These are phyloP conservation scores for Pezicula radicicola DNA, from an alignment of 2,329 filamentous ascomycete species.

Conservation along the genomic window DNA sequence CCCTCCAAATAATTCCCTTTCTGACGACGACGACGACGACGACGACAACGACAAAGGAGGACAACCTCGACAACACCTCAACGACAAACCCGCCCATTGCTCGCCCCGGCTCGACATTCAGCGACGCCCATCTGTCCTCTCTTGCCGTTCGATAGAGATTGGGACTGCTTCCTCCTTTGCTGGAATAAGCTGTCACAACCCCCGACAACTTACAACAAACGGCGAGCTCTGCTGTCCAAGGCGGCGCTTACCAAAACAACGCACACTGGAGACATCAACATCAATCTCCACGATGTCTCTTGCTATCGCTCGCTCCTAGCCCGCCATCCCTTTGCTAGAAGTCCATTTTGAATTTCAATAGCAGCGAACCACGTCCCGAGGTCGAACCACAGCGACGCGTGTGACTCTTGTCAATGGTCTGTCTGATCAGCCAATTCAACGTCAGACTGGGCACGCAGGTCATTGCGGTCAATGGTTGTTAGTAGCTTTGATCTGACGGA, in stretches of 20 bases:
- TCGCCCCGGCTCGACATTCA: background rate
- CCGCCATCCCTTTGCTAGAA: background rate
- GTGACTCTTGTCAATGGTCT: conserved; percentile 1
- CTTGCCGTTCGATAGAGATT: background rate
- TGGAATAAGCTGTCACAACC: background rate
- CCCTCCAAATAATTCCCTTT: background rate
- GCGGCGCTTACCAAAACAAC: background rate
- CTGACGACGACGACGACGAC: background rate
- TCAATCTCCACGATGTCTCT: conserved; percentile 8
- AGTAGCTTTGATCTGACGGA: conserved; percentile 18
- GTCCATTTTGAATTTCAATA: background rate
- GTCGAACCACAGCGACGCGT: background rate
- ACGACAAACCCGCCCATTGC: background rate
- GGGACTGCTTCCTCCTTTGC: conserved; percentile 1
- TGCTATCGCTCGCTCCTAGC: conserved; percentile 1
- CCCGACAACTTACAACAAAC: background rate
- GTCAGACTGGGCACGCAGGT: background rate
- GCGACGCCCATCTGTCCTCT: background rate
- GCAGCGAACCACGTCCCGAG: background rate
- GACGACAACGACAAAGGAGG: background rate
- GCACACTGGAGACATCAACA: conserved; percentile 3
- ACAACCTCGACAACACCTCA: background rate
- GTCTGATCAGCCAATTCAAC: background rate
- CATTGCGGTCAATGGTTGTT: conserved; percentile 23
- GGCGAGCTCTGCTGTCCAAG: background rate